Percentiles rank a stretch among this genome's conserved stretches.
Evolutionary conservation across 805 yeast genomes (phyloP).

Genomic region (Cyberlindnera galapagoensis): DNA sequence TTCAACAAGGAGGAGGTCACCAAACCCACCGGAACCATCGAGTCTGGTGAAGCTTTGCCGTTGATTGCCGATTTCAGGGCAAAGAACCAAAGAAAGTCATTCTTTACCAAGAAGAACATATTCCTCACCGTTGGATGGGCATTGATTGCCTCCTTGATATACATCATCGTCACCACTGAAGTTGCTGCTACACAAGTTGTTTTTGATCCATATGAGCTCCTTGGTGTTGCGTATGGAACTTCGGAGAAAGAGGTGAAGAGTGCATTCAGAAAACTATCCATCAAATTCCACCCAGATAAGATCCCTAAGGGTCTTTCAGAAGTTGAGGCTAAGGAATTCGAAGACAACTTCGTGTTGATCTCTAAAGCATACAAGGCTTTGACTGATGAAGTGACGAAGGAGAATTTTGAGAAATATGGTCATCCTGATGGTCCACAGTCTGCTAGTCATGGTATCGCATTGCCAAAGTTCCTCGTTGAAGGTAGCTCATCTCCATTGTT

Average conservation of each 20-base stretch:
- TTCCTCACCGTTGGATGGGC: conserved; percentile 23
- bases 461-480: conserved; percentile 87
- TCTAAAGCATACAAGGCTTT: conserved; percentile 91
- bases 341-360: conserved; percentile 71
- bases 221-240: conserved; percentile 66
- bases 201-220: conserved; percentile 88
- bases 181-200: conserved; percentile 38
- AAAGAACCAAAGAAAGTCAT: conserved; percentile 3
- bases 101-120: conserved; percentile 12
- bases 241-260: conserved; percentile 72
- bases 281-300: conserved; percentile 93
- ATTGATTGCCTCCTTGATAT: conserved; percentile 31
- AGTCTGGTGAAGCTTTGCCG: conserved; percentile 6
- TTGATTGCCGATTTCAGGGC: conserved; percentile 10
- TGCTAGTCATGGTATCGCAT: conserved; percentile 85
- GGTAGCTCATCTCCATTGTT: conserved; percentile 66
- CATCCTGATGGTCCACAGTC: conserved; percentile 98
- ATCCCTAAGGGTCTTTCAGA: conserved; percentile 53
- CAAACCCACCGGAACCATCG: conserved; percentile 4
- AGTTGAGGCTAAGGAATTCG: conserved; percentile 51
- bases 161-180: conserved; percentile 25
- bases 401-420: conserved; percentile 81
- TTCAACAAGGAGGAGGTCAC: conserved; percentile 1
- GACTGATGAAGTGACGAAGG: conserved; percentile 81
- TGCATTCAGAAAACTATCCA: conserved; percentile 78